Evolutionary conservation across 2,329 filamentous ascomycete species (phyloP).

Genomic region (Mollisia scopiformis): DNA sequence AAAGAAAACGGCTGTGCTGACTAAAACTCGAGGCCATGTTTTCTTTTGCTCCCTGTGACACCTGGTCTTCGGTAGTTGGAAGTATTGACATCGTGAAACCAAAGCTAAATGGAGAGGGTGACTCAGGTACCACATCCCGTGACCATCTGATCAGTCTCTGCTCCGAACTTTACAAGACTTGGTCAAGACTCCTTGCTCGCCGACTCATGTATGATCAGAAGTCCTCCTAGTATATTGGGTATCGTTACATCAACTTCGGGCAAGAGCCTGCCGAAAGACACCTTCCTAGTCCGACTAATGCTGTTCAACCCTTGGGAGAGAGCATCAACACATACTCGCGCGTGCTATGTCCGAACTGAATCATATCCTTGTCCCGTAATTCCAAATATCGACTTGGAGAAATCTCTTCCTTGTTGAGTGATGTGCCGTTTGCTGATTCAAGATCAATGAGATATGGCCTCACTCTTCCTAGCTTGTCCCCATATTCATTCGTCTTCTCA

Average conservation of each 20-base stretch:
- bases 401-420: slow-evolving; percentile 74
- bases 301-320: slow-evolving; percentile 35
- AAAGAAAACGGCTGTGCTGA: neutral
- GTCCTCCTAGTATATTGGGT: neutral
- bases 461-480: slow-evolving; percentile 78
- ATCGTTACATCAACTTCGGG: neutral
- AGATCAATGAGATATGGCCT: slow-evolving; percentile 92
- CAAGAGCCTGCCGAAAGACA: neutral
- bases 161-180: neutral
- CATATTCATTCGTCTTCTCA: slow-evolving; percentile 83
- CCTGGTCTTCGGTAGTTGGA: slow-evolving; percentile 3
- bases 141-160: neutral
- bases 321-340: slow-evolving; percentile 97
- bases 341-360: slow-evolving; percentile 85
- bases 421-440: slow-evolving; percentile 90
- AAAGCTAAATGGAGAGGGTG: neutral
- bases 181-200: neutral
- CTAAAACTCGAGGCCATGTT: neutral
- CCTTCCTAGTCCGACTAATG: neutral
- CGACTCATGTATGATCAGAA: neutral
- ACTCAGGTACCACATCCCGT: neutral
- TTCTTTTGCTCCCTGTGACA: neutral
- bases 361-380: slow-evolving; percentile 83
- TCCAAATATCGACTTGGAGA: slow-evolving; percentile 83
- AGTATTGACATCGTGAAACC: neutral